A percentile compares a stretch with the other conserved stretches of the same genome.
These are phyloP conservation scores for Sanghuangporus baumii DNA, from an alignment of 1,284 basidiomycete species.

Conservation along the genomic window DNA sequence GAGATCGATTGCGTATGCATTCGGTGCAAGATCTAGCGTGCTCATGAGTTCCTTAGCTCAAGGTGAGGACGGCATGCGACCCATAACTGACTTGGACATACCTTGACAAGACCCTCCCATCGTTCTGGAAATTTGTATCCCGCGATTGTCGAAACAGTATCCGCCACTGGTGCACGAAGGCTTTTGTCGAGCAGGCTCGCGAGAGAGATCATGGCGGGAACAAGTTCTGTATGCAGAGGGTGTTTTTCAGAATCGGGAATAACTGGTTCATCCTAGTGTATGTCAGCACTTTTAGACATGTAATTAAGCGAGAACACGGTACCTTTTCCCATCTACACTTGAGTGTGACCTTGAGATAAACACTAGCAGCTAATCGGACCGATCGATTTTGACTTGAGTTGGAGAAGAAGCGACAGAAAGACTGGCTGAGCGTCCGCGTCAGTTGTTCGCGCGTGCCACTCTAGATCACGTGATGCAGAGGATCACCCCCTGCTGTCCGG, in stretches of 20 bases:
- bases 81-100: conserved; percentile 37
- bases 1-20: too few relatives aligned
- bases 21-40: conserved; percentile 54
- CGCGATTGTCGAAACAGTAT: conserved; percentile 87
- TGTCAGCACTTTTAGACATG: not conserved
- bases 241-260: conserved; percentile 63
- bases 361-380: conserved; percentile 74
- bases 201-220: conserved; percentile 79
- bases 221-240: conserved; percentile 60
- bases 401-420: conserved; percentile 72
- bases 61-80: not conserved
- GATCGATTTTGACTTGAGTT: conserved; percentile 64
- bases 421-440: conserved; percentile 66
- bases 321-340: conserved; percentile 87
- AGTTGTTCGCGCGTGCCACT: too few relatives aligned
- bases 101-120: conserved; percentile 85
- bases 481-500: too few relatives aligned
- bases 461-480: too few relatives aligned
- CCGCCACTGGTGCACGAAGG: conserved; percentile 80
- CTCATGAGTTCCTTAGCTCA: conserved; percentile 69
- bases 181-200: conserved; percentile 60
- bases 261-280: conserved; percentile 52
- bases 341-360: conserved; percentile 87
- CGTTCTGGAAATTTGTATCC: conserved; percentile 79
- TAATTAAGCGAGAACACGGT: conserved; percentile 23